Evolutionary conservation across 805 yeast genomes (phyloP), one percentile per base, ranked within the genome.

Genomic region (Suhomyces faveliae): DNA sequence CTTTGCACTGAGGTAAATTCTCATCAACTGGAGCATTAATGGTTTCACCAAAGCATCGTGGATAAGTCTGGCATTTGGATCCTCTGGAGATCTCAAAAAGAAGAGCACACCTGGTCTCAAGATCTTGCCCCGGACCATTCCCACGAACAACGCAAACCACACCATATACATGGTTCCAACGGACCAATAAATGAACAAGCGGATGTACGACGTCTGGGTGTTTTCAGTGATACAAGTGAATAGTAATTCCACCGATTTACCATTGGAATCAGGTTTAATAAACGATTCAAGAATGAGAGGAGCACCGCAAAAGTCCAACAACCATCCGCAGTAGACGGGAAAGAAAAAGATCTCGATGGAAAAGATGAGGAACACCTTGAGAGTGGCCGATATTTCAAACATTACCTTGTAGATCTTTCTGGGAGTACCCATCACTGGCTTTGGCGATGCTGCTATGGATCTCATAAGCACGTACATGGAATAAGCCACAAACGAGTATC

Each of bases 71-170:
- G 89, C 84, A 56, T 88, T 86, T 35, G 96, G 96, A 62, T 94
- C 97, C 57, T 90, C 97, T 4, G 97, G 96, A 19, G 96, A 89
- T 57, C 96, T 79, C 51, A 94, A 87, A 69, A 94, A 94, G 64
- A 83, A 94, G 41, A 94, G 72, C 7, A 89, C 96, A 10, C 99
- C 99, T 0, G 87, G 85, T 47, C 99, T 78, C 49, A 92, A 75
- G 35, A 89, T 82, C 50, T 73, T 68, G 40, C 78, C 70, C 51
- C 99, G 76, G 17, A 84, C 77, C 90, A 90, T 85, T 15, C 95
- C 87, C 24, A 92, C 90, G 66, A 82, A 92, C 42, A 86, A 70
- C 0, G 97, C 96, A 69, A 94, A 84, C 57, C 81, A 73, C 52
- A 85, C 83, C 98, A 94, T 91, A 71, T 89, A 94, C 10, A 76